phyloP scores from a whole-genome alignment of 495 filamentous ascomycete species.

The Podospora pseudocomata region DNA sequence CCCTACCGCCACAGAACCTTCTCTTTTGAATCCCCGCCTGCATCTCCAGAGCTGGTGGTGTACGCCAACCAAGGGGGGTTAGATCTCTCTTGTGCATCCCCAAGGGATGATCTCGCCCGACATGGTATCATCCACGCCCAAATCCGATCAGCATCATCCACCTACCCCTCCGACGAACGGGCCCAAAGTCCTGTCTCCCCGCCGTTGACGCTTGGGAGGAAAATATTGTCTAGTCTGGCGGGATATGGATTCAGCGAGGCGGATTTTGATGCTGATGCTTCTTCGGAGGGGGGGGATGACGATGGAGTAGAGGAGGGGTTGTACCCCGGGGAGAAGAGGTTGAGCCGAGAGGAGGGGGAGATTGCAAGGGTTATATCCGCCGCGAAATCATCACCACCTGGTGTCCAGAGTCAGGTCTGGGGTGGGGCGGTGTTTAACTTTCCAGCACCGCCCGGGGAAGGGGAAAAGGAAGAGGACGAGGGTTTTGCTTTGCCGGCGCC shows the following conservation, averaged over 20 bases:
- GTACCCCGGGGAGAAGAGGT: conserved; percentile 1
- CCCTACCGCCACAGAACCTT: conserved; percentile 14
- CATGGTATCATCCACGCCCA: background rate
- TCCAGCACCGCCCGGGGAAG: background rate
- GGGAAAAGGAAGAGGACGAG: background rate
- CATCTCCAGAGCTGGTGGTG: conserved; percentile 14
- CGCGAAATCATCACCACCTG: background rate
- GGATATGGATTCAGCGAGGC: conserved; percentile 10
- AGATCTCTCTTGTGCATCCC: background rate
- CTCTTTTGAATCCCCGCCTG: conserved; percentile 22
- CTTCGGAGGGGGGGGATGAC: conserved; percentile 6
- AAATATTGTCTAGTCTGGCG: conserved; percentile 18
- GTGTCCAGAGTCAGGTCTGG: background rate
- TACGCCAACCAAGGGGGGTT: conserved; percentile 16
- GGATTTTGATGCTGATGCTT: conserved; percentile 6
- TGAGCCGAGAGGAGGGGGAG: background rate
- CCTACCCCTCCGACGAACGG: conserved; percentile 26
- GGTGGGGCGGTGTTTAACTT: no score
- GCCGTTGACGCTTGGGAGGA: conserved; percentile 25
- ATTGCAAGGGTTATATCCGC: background rate
- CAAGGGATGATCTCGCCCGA: background rate
- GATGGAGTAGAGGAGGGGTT: background rate
- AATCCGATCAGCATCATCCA: conserved; percentile 26
- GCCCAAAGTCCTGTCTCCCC: conserved; percentile 25
- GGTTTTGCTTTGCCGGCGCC: background rate